phyloP scores from a whole-genome alignment of 2,329 filamentous ascomycete genomes.

The Ambrosiella beaveri region DNA sequence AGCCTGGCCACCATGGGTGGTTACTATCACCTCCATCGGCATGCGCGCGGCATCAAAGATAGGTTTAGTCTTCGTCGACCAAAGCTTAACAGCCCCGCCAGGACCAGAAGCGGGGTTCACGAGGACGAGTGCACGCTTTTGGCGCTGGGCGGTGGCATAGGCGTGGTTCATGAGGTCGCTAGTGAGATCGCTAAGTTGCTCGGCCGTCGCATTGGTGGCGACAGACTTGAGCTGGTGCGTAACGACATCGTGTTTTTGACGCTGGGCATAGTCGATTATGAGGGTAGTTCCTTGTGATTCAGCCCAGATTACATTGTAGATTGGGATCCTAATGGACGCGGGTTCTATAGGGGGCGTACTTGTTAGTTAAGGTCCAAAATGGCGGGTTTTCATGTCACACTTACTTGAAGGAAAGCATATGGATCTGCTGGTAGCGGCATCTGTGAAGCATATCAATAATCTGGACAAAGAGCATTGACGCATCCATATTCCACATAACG shows the following conservation, averaged over 20 bases:
- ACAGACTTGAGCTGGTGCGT: constrained; percentile 43
- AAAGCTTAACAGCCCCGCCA: constrained; percentile 55
- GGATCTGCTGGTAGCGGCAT: constrained; percentile 3
- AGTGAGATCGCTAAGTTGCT: constrained; percentile 42
- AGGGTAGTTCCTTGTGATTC: constrained; percentile 43
- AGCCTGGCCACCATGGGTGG: constrained; percentile 59
- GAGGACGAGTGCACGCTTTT: constrained; percentile 69
- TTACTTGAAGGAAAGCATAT: constrained; percentile 12
- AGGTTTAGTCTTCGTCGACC: constrained; percentile 58
- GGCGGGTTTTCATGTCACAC: neutral
- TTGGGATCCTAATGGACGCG: neutral
- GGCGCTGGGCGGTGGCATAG: constrained; percentile 49
- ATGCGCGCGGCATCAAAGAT: constrained; percentile 71
- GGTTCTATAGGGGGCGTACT: constrained; percentile 2
- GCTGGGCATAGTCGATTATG: constrained; percentile 54
- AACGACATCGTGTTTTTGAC: constrained; percentile 38
- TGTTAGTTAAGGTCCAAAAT: neutral
- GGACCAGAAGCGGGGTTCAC: constrained; percentile 85
- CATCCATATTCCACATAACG: neutral
- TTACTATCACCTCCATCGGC: constrained; percentile 54
- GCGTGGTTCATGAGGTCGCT: constrained; percentile 47
- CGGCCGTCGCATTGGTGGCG: constrained; percentile 21
- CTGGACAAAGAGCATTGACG: neutral
- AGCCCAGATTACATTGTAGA: constrained; percentile 70
- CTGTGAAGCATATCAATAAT: constrained; percentile 7